Percentiles rank a stretch among this genome's conserved stretches.
Evolutionary conservation across 1,139 yeast species (phyloP).

Genomic region (Blastobotrys buckinghamii): DNA sequence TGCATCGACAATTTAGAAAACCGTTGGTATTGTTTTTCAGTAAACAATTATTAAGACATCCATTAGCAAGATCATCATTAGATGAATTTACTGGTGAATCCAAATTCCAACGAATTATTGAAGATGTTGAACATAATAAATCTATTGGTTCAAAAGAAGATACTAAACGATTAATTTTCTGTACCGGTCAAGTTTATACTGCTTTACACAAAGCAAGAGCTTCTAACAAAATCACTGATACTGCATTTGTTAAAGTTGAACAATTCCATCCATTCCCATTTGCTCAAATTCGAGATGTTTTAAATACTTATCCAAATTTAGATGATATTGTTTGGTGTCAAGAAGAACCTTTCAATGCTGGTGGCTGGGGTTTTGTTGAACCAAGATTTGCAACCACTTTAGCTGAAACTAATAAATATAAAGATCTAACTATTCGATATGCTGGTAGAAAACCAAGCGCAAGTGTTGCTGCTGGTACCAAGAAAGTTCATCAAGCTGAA

Average conservation of each 20-base stretch:
- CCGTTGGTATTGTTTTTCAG: conserved; percentile 85
- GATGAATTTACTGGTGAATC: conserved; percentile 82
- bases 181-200: conserved; percentile 89
- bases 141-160: conserved; percentile 67
- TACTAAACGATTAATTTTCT: conserved; percentile 74
- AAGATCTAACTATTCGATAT: conserved; percentile 57
- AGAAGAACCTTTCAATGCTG: conserved; percentile 97
- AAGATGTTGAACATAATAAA: conserved; percentile 68
- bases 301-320: conserved; percentile 68
- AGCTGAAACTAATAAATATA: conserved; percentile 61
- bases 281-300: conserved; percentile 78
- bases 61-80: conserved; percentile 80
- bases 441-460: conserved; percentile 98
- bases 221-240: conserved; percentile 60
- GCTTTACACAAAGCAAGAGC: conserved; percentile 84
- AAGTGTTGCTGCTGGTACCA: conserved; percentile 93
- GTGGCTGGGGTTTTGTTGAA: conserved; percentile 65
- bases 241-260: conserved; percentile 82
- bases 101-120: conserved; percentile 88
- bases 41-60: conserved; percentile 89
- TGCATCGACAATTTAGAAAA: conserved; percentile 97
- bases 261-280: conserved; percentile 97
- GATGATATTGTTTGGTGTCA: conserved; percentile 92
- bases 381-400: conserved; percentile 76
- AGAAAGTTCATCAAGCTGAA: conserved; percentile 76